Conservation (phyloP, 2,329 filamentous ascomycete genomes). For the Nemania abortiva region DNA sequence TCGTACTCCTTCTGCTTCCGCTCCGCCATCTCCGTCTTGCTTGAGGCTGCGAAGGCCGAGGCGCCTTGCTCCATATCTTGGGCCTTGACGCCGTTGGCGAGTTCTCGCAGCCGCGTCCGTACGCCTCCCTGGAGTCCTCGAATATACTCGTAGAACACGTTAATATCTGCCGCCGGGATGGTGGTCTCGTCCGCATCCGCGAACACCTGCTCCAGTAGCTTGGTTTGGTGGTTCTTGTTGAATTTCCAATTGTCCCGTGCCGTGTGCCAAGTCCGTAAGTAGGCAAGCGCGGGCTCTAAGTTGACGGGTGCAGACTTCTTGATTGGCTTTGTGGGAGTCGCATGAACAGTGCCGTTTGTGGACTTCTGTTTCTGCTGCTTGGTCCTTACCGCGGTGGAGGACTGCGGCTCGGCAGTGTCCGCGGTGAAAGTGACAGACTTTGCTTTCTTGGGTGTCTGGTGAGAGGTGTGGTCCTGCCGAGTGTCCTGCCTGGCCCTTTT, state of each 20-base stretch:
- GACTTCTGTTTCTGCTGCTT: constrained; percentile 53
- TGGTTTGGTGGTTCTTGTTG: constrained; percentile 91
- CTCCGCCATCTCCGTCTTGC: constrained; percentile 56
- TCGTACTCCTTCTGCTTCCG: constrained; percentile 68
- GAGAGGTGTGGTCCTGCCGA: constrained; percentile 50
- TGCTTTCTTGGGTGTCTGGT: constrained; percentile 58
- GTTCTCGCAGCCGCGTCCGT: constrained; percentile 74
- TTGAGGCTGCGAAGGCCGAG: constrained; percentile 62
- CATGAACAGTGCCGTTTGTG: constrained; percentile 53
- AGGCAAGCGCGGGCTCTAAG: constrained; percentile 76
- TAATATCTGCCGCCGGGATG: constrained; percentile 77
- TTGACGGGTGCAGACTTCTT: constrained; percentile 56
- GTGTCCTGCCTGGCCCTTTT: constrained; percentile 51
- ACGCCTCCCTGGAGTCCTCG: constrained; percentile 81
- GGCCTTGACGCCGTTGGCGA: constrained; percentile 71
- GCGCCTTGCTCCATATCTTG: constrained; percentile 65
- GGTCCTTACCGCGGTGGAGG: constrained; percentile 42
- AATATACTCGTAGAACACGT: constrained; percentile 81
- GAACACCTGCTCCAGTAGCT: constrained; percentile 85
- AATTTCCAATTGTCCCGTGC: constrained; percentile 87
- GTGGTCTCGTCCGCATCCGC: constrained; percentile 68
- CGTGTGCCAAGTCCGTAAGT: constrained; percentile 80
- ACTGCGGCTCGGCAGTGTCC: constrained; percentile 42
- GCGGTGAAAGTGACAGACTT: constrained; percentile 61
- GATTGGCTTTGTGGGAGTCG: constrained; percentile 43